Conservation (phyloP, 2,329 filamentous ascomycete species). For the Penicillium sp. region DNA sequence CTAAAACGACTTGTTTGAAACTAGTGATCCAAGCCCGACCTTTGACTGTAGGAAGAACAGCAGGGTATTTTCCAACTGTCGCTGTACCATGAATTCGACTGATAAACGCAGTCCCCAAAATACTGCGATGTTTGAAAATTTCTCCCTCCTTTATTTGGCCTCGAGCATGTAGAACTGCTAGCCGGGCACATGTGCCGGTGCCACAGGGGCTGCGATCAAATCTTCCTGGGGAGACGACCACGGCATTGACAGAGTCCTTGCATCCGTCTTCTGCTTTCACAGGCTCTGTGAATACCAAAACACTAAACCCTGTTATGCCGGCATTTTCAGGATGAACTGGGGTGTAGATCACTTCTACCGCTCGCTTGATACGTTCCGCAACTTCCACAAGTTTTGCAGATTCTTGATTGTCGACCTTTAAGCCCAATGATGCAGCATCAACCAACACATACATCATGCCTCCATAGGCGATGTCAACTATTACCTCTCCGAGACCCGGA, state of each 20-base stretch:
- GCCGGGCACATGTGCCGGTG: constrained; percentile 46
- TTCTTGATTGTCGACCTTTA: constrained; percentile 37
- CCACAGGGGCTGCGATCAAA: constrained; percentile 51
- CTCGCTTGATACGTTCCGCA: constrained; percentile 46
- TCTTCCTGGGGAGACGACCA: constrained; percentile 48
- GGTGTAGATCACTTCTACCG: constrained; percentile 34
- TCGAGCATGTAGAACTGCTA: constrained; percentile 46
- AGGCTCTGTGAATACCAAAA: constrained; percentile 41
- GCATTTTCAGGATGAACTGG: constrained; percentile 48
- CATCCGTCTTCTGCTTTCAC: constrained; percentile 18
- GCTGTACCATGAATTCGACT: constrained; percentile 39
- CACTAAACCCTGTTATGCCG: constrained; percentile 43
- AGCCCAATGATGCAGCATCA: constrained; percentile 38
- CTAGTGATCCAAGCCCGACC: constrained; percentile 50
- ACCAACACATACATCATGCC: constrained; percentile 50
- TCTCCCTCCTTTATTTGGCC: constrained; percentile 41
- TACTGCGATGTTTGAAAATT: constrained; percentile 41
- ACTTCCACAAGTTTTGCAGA: constrained; percentile 40
- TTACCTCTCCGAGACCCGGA: constrained; percentile 41
- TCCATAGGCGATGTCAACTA: constrained; percentile 49
- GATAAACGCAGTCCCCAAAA: constrained; percentile 47
- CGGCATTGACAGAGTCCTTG: constrained; percentile 41
- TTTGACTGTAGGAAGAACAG: constrained; percentile 44
- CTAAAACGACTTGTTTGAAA: constrained; percentile 46
- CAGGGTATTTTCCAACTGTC: constrained; percentile 41